Evolutionary conservation across 768 basidiomycete genomes (phyloP), one percentile per base, ranked within the genome.

Genomic region (Krasilnikovozyma curviuscula): DNA sequence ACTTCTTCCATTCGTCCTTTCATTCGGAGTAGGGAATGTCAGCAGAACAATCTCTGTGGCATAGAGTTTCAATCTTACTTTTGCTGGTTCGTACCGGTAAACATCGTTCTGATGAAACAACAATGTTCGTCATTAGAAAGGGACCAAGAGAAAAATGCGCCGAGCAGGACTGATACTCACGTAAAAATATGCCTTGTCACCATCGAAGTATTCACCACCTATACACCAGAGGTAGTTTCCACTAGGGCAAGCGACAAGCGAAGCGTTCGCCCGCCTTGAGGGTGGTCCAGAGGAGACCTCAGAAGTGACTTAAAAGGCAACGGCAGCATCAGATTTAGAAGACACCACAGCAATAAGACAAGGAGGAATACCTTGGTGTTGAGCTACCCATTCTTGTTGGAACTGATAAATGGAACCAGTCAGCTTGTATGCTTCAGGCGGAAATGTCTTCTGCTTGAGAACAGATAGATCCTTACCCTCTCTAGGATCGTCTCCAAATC

Each of bases 1-100:
- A 88, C 56, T 75, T 76, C 9, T 81, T 72, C 86, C 86, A 91
- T 69, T 91, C 86, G 57, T 88, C 77, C 76, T 81, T 42, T 24
- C 21, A 33, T 23, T 31, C 25, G 7, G 8, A 46, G n/a, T 21
- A 32, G 18, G 7, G 19, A 18, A 13, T 42, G 19, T 24, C 19
- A 24, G 19, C 28, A 7, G 12, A 30, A 24, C 5, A 12, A 4
- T 37, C 23, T 8, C 6, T 18, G 25, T 45, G 41, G 29, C 38
- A 32, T 37, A n/a, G 19, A 28, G 33, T 30, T 16, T 30, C 33
- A 30, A 13, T 52, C 63, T 14, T 29, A 74, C 76, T 69, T 84
- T 84, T 31, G 83, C 82, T 0, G 84, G 81, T 1, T 78, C 72
- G 63, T 89, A 89, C 19, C 86, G 71, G 62, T 79, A 88, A 0